Evolutionary conservation across 305 asterid genomes (phyloP).

Genomic region (Ajuga reptans): DNA sequence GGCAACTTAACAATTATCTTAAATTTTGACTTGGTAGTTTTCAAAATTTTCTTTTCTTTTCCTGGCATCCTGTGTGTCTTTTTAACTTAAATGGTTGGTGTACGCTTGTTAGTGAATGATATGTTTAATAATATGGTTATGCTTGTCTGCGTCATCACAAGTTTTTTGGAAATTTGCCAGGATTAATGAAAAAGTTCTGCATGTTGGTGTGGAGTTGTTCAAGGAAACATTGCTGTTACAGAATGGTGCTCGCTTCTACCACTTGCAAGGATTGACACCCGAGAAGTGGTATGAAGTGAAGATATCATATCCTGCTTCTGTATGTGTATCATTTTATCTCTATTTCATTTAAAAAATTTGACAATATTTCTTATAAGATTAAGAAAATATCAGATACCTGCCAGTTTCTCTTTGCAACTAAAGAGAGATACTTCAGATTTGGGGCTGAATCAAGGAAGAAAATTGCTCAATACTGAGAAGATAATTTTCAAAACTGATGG

Average conservation of each 20-base stretch:
- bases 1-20: not conserved
- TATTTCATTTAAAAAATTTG: not conserved
- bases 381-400: slow-evolving; percentile 53
- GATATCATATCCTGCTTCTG: slow-evolving; percentile 91
- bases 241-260: slow-evolving; percentile 49
- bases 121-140: not conserved
- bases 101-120: not conserved
- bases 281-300: slow-evolving; percentile 74
- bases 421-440: slow-evolving; percentile 38
- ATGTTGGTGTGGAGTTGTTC: slow-evolving; percentile 56
- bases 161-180: slow-evolving; percentile 25
- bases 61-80: not conserved
- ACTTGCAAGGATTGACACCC: slow-evolving; percentile 55
- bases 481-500: slow-evolving; percentile 53
- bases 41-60: not conserved
- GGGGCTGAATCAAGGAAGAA: slow-evolving; percentile 46
- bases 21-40: not conserved
- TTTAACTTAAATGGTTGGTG: not conserved
- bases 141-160: not conserved
- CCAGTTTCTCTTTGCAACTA: slow-evolving; percentile 61
- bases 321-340: slow-evolving; percentile 34
- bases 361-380: slow-evolving; percentile 1
- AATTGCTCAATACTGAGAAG: slow-evolving; percentile 75
- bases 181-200: slow-evolving; percentile 34
- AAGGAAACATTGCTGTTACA: slow-evolving; percentile 56